These are phyloP conservation scores for Copromyces sp. DNA, from an alignment of 495 filamentous ascomycete genomes.

Conservation along the genomic window DNA sequence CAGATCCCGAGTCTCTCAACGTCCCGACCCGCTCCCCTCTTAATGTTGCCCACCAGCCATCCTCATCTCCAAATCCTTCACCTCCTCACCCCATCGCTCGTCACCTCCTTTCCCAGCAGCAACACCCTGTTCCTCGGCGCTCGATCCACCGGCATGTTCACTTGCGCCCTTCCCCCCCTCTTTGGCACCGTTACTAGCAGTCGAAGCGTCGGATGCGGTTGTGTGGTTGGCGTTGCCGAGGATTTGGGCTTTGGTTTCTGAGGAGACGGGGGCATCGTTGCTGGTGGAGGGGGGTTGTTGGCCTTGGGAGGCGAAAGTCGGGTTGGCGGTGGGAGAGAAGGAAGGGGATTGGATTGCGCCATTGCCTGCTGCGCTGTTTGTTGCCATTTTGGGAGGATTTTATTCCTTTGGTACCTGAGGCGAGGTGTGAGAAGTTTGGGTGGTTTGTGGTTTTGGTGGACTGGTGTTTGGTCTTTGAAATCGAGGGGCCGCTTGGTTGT, in stretches of 20 bases:
- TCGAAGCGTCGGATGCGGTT: background rate
- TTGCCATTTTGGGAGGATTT: constrained; percentile 16
- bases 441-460: background rate
- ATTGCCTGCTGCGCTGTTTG: constrained; percentile 19
- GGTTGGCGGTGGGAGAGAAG: constrained; percentile 5
- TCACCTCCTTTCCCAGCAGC: background rate
- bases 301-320: constrained; percentile 16
- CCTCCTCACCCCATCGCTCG: background rate
- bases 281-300: background rate
- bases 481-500: background rate
- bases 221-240: background rate
- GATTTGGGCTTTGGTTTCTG: constrained; percentile 12
- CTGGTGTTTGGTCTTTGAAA: background rate
- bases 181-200: background rate
- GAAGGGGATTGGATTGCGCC: background rate
- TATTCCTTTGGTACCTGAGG: background rate
- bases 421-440: background rate
- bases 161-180: background rate
- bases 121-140: background rate
- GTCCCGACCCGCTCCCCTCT: background rate
- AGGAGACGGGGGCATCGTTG: constrained; percentile 4
- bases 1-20: background rate
- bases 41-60: background rate
- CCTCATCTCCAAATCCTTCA: background rate
- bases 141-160: background rate